Base-by-base conservation (phyloP, 768 basidiomycete genomes). In the Boletus rubropictus region DNA sequence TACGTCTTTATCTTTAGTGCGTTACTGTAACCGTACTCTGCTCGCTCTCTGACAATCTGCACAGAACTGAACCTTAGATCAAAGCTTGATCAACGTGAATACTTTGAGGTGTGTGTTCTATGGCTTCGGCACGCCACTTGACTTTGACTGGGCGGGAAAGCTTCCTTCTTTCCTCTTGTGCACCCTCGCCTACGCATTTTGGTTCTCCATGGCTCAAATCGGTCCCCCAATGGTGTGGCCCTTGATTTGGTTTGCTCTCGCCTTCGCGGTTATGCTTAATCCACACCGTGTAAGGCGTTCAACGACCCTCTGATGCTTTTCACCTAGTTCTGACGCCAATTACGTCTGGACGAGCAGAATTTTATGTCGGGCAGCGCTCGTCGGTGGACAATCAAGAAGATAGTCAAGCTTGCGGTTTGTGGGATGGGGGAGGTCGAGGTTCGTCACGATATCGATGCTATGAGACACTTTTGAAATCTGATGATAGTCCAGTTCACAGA, bases 1-100 rank as follows among this genome's bases (percentile, higher is more conserved):
- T 95, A 93, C 57, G 77, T 83, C n/a, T 95, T 97, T 63, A 89
- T 94, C 29, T 89, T 94, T 58, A 86, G 86, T 87, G 49, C 32
- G 76, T 56, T 18, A 9, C 29, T 37, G 6, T 28, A 17, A 24
- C 18, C 15, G 25, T 36, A 2, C 5, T 22, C 17, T 14, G 7
- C 33, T 39, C 20, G 8, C 4, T 43, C 17, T 39, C 46, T 62
- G 25, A 60, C 27, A n/a, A 39, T 39, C 5, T 36, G 15, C 18
- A 18, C 55, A 84, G 89, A 87, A 62, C 63, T 94, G 44, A 79
- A 90, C 52, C 60, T 81, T 20, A 75, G 81, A 47, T 81, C 84
- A 28, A 80, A 76, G 24, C 67, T 94, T 45, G 89, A 96, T 62
- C 78, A 80, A 61, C 80, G 84, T 22, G 79, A 88, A 67, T 97